Percentiles rank a stretch among this genome's conserved stretches.
phyloP scores from a whole-genome alignment of 495 filamentous ascomycete species.

The Tuber indicum region DNA sequence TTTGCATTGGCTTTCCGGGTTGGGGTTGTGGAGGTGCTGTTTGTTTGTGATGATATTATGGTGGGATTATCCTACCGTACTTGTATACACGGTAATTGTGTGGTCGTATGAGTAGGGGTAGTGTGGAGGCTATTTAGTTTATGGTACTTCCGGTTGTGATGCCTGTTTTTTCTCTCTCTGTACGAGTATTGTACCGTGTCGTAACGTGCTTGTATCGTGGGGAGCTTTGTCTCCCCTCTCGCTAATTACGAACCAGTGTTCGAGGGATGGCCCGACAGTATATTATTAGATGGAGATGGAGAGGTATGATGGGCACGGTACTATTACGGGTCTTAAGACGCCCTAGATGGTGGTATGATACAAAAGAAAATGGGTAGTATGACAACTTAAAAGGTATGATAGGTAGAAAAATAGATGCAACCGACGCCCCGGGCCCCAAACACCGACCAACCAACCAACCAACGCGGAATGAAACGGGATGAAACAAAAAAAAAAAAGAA shows the following conservation, averaged over 20 bases:
- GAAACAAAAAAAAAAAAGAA: neutral
- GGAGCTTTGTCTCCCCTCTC: neutral
- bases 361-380: neutral
- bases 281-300: neutral
- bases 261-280: neutral
- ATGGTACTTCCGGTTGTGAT: too few species aligned
- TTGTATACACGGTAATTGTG: too few species aligned
- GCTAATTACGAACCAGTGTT: neutral
- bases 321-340: neutral
- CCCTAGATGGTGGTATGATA: neutral
- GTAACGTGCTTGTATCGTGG: too few species aligned
- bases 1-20: too few species aligned
- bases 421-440: neutral
- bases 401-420: neutral
- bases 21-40: too few species aligned
- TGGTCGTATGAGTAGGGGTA: too few species aligned
- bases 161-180: too few species aligned
- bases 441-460: neutral
- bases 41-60: too few species aligned
- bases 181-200: too few species aligned
- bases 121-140: too few species aligned
- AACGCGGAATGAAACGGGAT: neutral
- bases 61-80: too few species aligned
- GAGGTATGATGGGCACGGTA: neutral
- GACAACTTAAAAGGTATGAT: neutral